Evolutionary conservation across 208 protist genomes (phyloP).

Genomic region (Crithidia bombi): DNA sequence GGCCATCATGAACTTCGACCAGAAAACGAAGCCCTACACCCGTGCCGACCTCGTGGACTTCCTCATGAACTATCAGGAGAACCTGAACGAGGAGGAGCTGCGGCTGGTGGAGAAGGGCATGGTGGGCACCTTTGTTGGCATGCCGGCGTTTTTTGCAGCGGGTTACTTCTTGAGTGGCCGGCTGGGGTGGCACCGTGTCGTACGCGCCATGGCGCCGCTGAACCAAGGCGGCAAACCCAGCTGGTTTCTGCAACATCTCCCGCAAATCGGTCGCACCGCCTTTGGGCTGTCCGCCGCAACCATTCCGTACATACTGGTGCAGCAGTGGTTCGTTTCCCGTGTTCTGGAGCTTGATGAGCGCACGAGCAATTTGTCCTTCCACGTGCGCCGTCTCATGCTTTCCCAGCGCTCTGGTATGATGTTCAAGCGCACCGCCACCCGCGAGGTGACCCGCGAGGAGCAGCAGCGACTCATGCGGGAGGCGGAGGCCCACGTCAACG

Average conservation of each 20-base stretch:
- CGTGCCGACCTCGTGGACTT: conserved; percentile 77
- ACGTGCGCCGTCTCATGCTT: conserved; percentile 78
- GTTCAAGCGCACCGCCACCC: conserved; percentile 85
- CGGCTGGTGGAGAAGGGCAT: conserved; percentile 76
- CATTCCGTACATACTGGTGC: conserved; percentile 74
- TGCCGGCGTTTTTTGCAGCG: conserved; percentile 55
- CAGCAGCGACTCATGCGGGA: conserved; percentile 74
- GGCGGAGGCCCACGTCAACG: conserved; percentile 59
- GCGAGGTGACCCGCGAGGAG: conserved; percentile 85
- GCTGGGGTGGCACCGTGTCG: conserved; percentile 70
- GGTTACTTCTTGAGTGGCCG: conserved; percentile 66
- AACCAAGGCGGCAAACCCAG: conserved; percentile 12
- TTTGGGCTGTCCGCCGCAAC: conserved; percentile 65
- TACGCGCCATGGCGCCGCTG: conserved; percentile 52
- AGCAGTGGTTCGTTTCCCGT: conserved; percentile 80
- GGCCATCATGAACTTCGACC: conserved; percentile 86
- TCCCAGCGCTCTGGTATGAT: conserved; percentile 83
- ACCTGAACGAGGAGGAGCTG: conserved; percentile 68
- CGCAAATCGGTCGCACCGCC: conserved; percentile 51
- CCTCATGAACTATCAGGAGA: conserved; percentile 73
- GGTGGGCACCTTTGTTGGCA: conserved; percentile 62
- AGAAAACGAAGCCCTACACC: conserved; percentile 85
- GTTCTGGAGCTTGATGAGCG: conserved; percentile 76
- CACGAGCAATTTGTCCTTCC: conserved; percentile 73
- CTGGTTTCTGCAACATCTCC: conserved; percentile 39